Conservation (phyloP, 2,329 filamentous ascomycete species). For the Cladosporium sp. region DNA sequence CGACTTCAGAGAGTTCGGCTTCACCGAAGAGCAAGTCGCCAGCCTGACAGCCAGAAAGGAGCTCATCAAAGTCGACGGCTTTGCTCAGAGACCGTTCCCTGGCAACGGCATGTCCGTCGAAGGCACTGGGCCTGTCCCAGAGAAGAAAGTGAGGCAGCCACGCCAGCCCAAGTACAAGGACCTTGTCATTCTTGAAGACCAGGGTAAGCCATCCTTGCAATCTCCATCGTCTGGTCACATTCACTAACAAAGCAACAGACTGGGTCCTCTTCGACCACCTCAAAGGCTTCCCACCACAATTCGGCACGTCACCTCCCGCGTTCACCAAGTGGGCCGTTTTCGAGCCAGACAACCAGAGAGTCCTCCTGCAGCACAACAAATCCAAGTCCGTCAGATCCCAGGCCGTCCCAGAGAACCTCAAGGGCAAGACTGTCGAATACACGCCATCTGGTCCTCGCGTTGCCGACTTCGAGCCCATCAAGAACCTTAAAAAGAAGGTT, state of each 20-base stretch:
- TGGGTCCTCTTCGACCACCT: conserved; percentile 26
- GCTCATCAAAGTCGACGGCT: not conserved
- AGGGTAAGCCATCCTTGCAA: conserved; percentile 33
- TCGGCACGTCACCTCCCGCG: conserved; percentile 7
- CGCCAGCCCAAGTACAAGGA: conserved; percentile 4
- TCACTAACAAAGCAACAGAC: conserved; percentile 15
- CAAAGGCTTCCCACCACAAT: conserved; percentile 14
- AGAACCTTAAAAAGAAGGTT: not conserved
- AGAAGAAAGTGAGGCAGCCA: conserved; percentile 11
- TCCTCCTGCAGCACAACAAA: conserved; percentile 21
- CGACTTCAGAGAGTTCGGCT: conserved; percentile 14
- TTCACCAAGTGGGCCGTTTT: conserved; percentile 15
- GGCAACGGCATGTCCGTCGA: not conserved
- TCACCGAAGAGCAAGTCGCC: not conserved
- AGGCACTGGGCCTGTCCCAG: not conserved
- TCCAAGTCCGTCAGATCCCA: conserved; percentile 16
- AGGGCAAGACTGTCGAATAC: conserved; percentile 19
- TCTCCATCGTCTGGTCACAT: conserved; percentile 7
- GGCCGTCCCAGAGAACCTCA: conserved; percentile 14
- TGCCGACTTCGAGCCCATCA: conserved; percentile 12
- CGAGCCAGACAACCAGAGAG: conserved; percentile 19
- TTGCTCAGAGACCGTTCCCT: not conserved
- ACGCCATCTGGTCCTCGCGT: conserved; percentile 18
- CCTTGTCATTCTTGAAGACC: not conserved
- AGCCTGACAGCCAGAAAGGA: not conserved